A percentile compares a stretch with the other conserved stretches of the same genome.
Evolutionary conservation across 768 basidiomycete species (phyloP).

Genomic region (Xerocomellus dryophilus): DNA sequence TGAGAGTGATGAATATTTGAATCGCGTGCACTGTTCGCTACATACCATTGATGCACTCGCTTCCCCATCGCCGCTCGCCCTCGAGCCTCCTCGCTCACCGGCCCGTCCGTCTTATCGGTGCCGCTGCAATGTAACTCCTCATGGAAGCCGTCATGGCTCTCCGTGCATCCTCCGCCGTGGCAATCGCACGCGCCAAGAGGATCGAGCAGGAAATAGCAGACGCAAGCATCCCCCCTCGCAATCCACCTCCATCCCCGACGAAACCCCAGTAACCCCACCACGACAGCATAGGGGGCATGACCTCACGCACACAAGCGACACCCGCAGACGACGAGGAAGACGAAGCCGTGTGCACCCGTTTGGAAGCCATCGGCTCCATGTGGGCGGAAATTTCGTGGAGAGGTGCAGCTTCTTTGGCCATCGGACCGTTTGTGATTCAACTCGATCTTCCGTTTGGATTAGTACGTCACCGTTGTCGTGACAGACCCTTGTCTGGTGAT

Average conservation of each 20-base stretch:
- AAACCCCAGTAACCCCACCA: slow-evolving; percentile 32
- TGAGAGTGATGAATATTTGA: too few relatives aligned
- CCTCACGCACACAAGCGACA: slow-evolving; percentile 12
- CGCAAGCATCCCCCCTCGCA: slow-evolving; percentile 63
- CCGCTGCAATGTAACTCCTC: slow-evolving; percentile 75
- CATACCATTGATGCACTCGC: slow-evolving; percentile 26
- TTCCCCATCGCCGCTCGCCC: slow-evolving; percentile 32
- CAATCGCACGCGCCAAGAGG: slow-evolving; percentile 58
- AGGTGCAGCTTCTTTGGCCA: neutral
- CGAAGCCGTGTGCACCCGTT: slow-evolving; percentile 59
- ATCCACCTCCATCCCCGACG: slow-evolving; percentile 41
- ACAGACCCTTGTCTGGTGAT: slow-evolving; percentile 71
- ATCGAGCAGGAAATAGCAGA: slow-evolving; percentile 77
- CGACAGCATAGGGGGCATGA: slow-evolving; percentile 36
- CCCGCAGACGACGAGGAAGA: slow-evolving; percentile 61
- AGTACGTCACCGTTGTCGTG: too few relatives aligned
- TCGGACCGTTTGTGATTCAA: too few relatives aligned
- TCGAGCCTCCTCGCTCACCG: slow-evolving; percentile 69
- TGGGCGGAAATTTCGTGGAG: neutral
- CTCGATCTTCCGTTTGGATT: slow-evolving; percentile 44
- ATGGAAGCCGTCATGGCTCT: slow-evolving; percentile 79
- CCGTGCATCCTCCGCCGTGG: slow-evolving; percentile 69
- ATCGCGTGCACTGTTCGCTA: too few relatives aligned
- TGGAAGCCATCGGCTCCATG: slow-evolving; percentile 63
- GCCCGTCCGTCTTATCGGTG: slow-evolving; percentile 61